Base-by-base conservation (phyloP, 176 grass and related monocot genomes). In the Urochloa ruziziensis region DNA sequence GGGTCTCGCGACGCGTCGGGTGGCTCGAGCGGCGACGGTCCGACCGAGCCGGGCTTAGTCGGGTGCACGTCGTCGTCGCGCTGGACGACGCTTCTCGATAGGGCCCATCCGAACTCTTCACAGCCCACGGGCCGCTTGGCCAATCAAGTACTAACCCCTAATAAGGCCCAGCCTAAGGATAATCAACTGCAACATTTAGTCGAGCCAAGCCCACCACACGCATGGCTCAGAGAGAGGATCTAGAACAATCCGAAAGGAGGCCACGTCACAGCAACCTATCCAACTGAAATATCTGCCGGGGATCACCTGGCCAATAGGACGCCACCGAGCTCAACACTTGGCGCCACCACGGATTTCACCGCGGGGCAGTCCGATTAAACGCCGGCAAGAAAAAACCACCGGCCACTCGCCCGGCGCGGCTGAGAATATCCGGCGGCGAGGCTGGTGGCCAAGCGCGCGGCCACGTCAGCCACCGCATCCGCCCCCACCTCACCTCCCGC, bases 391-490 rank as follows among this genome's bases (percentile, higher is more conserved):
- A 35, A 75, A 84, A 84, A 43, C 27, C 23, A 2, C 5, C 0
- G 1, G 29, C 54, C 80, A 14, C 69, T 74, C 43, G 11, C 11
- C 16, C 24, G n/a, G 30, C 71, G 33, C 82, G 12, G 72, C n/a
- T 56, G 34, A 76, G 35, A 84, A 57, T 67, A 75, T 77, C 61
- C 67, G 29, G 46, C 43, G 33, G 44, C 13, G 16, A 3, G 2
- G 2, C 82, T 75, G 58, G 24, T 84, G 61, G 82, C 25, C 21
- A 8, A 8, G 8, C 3, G 70, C 70, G 79, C 79, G 36, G 70
- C 79, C 85, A 87, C 70, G 57, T 88, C 67, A 84, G 67, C 67
- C 74, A 39, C 87, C 81, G 36, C 75, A 80, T 80, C 74, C 28
- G 29, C 57, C 74, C 81, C 67, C 80, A 65, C 81, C 87, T 88